These are phyloP conservation scores for Candida pseudofarinosa DNA, from an alignment of 805 yeast genomes.

Conservation along the genomic window DNA sequence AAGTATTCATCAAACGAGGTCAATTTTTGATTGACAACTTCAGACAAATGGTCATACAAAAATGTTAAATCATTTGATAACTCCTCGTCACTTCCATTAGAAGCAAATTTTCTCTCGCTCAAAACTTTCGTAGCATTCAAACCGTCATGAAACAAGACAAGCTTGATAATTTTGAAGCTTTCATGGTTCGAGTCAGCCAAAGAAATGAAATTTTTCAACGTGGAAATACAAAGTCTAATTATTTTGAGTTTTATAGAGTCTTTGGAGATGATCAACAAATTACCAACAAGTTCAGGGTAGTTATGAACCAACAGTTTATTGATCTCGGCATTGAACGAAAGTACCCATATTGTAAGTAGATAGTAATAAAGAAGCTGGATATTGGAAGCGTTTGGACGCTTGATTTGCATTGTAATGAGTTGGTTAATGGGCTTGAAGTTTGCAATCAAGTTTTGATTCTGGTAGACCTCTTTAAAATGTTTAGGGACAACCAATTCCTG, in stretches of 20 bases:
- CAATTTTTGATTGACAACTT: conserved; percentile 64
- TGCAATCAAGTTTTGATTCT: conserved; percentile 26
- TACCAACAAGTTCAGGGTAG: conserved; percentile 53
- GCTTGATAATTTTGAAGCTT: conserved; percentile 53
- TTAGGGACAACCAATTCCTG: conserved; percentile 57
- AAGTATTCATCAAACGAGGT: conserved; percentile 91
- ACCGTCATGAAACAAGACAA: conserved; percentile 72
- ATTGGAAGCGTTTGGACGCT: conserved; percentile 39
- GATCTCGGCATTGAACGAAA: conserved; percentile 64
- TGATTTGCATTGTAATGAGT: conserved; percentile 26
- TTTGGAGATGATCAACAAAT: conserved; percentile 57
- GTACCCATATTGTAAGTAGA: conserved; percentile 76
- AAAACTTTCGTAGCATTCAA: conserved; percentile 63
- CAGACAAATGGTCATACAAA: conserved; percentile 59
- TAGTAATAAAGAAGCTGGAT: conserved; percentile 83
- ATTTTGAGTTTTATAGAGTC: conserved; percentile 90
- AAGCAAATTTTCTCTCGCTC: conserved; percentile 83
- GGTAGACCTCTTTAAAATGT: conserved; percentile 49
- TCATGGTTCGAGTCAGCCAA: conserved; percentile 25
- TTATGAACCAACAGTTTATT: conserved; percentile 45
- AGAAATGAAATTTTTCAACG: conserved; percentile 57
- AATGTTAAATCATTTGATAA: conserved; percentile 65
- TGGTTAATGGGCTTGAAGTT: conserved; percentile 31
- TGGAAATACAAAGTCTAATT: conserved; percentile 76
- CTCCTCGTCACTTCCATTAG: conserved; percentile 69